Conservation (phyloP, 2,329 filamentous ascomycete species). For the Stagonosporopsis tanaceti region DNA sequence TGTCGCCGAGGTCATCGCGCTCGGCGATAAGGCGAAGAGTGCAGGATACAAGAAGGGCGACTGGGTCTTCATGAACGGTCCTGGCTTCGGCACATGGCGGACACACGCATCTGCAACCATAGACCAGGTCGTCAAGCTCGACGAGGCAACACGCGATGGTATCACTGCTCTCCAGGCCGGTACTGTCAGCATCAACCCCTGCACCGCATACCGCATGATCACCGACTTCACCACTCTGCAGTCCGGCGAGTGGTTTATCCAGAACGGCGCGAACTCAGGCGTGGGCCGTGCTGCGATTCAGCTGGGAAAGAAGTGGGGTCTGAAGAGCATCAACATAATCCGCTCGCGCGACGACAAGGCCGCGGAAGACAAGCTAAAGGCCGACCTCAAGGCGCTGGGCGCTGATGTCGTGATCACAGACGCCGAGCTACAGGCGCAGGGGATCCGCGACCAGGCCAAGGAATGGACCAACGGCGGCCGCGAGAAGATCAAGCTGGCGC, state of each 20-base stretch:
- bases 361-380: conserved; percentile 70
- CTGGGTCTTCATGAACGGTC: conserved; percentile 88
- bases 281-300: conserved; percentile 93
- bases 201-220: conserved; percentile 93
- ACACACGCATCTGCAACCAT: conserved; percentile 79
- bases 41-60: conserved; percentile 74
- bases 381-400: conserved; percentile 67
- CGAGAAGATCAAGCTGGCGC: conserved; percentile 75
- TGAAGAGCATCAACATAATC: conserved; percentile 89
- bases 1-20: conserved; percentile 84
- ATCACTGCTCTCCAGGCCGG: conserved; percentile 80
- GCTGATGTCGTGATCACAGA: conserved; percentile 71
- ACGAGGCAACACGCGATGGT: conserved; percentile 72
- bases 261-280: conserved; percentile 95
- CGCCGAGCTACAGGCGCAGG: conserved; percentile 65
- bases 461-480: conserved; percentile 75
- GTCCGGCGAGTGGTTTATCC: conserved; percentile 92
- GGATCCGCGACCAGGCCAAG: conserved; percentile 68
- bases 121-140: conserved; percentile 71
- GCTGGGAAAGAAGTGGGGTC: conserved; percentile 82
- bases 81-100: conserved; percentile 91
- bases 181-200: conserved; percentile 91
- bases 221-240: conserved; percentile 74
- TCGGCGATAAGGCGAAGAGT: conserved; percentile 66
- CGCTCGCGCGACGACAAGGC: conserved; percentile 76